phyloP scores from a whole-genome alignment of 179 eudicot species.

The Gypsophila paniculata region DNA sequence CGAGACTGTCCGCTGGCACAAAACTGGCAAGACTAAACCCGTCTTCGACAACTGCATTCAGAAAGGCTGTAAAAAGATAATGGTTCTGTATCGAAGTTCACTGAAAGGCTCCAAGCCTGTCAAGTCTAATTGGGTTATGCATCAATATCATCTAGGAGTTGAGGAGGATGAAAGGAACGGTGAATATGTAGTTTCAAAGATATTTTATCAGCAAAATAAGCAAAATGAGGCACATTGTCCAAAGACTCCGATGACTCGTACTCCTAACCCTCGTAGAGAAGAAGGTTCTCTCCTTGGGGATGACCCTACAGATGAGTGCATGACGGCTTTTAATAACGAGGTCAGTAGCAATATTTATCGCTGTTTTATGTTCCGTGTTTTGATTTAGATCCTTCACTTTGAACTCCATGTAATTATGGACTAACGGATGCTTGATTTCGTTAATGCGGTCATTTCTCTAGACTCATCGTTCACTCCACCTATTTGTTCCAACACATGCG shows the following conservation, averaged over 20 bases:
- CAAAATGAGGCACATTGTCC: slow-evolving; percentile 45
- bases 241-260: slow-evolving; percentile 52
- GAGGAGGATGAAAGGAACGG: slow-evolving; percentile 73
- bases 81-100: slow-evolving; percentile 72
- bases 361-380: neutral
- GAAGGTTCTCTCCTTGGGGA: slow-evolving; percentile 36
- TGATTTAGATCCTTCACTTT: neutral
- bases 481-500: neutral
- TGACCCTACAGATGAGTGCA: slow-evolving; percentile 36
- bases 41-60: slow-evolving; percentile 54
- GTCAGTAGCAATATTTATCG: slow-evolving; percentile 27
- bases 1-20: slow-evolving; percentile 81
- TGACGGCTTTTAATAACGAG: slow-evolving; percentile 25
- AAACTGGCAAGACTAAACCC: slow-evolving; percentile 80
- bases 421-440: neutral
- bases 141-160: slow-evolving; percentile 82
- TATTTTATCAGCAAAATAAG: slow-evolving; percentile 54
- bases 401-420: neutral
- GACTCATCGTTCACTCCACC: neutral
- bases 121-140: slow-evolving; percentile 89
- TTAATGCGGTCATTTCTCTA: neutral
- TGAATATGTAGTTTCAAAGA: slow-evolving; percentile 70
- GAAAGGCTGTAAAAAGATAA: slow-evolving; percentile 78
- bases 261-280: slow-evolving; percentile 49
- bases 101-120: slow-evolving; percentile 58